Percentiles rank a stretch among this genome's conserved stretches.
Evolutionary conservation across 208 protist species (phyloP).

Genomic region (Wallacemonas sp.): DNA sequence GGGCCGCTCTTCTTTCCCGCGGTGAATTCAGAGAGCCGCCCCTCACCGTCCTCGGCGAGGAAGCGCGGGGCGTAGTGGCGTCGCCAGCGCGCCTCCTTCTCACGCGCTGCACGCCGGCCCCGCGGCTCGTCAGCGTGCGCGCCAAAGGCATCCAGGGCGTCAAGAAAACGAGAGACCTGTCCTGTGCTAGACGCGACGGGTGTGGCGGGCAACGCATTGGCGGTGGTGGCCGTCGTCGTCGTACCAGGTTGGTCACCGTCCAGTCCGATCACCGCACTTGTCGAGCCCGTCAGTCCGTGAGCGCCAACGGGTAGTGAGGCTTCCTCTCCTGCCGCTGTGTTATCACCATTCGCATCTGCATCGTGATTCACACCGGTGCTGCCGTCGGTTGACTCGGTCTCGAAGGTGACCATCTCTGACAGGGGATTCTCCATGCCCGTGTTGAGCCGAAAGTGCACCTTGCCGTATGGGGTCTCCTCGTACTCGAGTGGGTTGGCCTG

Average conservation of each 20-base stretch:
- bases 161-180: conserved; percentile 56
- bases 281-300: neutral
- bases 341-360: too few species aligned
- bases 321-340: too few species aligned
- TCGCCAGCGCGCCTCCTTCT: conserved; percentile 34
- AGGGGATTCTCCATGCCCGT: conserved; percentile 65
- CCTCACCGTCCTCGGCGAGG: conserved; percentile 62
- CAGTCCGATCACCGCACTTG: conserved; percentile 7
- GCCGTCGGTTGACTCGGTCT: conserved; percentile 25
- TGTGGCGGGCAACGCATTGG: neutral
- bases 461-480: conserved; percentile 37
- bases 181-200: conserved; percentile 7
- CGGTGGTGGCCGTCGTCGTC: too few species aligned
- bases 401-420: conserved; percentile 27
- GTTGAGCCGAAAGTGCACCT: conserved; percentile 58
- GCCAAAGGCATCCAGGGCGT: conserved; percentile 49
- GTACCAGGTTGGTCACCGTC: neutral
- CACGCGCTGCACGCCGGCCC: conserved; percentile 21
- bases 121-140: conserved; percentile 17
- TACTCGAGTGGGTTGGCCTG: conserved; percentile 32
- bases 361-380: neutral
- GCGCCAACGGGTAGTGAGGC: too few species aligned
- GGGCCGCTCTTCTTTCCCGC: conserved; percentile 63
- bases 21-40: conserved; percentile 58
- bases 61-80: conserved; percentile 32